Percentiles rank a stretch among this genome's conserved stretches.
Conservation (phyloP, 2,329 filamentous ascomycete genomes). For the Pseudocercospora cruenta region DNA sequence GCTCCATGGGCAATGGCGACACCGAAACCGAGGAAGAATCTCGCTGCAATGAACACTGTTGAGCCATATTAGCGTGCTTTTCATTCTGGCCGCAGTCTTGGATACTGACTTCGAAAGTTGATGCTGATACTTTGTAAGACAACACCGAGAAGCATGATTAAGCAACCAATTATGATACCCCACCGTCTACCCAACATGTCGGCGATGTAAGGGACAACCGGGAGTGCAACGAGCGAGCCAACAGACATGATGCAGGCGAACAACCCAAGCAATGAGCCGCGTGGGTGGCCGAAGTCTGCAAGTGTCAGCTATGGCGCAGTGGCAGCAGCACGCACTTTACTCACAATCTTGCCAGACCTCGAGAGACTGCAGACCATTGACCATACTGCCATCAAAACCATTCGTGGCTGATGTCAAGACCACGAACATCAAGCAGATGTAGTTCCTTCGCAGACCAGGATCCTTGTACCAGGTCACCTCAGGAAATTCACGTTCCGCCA, state of each 20-base stretch:
- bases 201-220: conserved; percentile 53
- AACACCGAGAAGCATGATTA: conserved; percentile 52
- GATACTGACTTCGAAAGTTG: conserved; percentile 39
- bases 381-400: conserved; percentile 56
- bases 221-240: conserved; percentile 53
- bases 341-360: conserved; percentile 48
- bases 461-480: conserved; percentile 41
- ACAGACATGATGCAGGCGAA: conserved; percentile 55
- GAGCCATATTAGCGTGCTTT: background rate
- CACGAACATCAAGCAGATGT: conserved; percentile 40
- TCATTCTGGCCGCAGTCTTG: background rate
- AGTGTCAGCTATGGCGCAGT: background rate
- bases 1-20: conserved; percentile 45
- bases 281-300: conserved; percentile 37
- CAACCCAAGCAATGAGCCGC: conserved; percentile 46
- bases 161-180: conserved; percentile 52
- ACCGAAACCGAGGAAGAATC: conserved; percentile 45
- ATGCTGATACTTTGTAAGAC: conserved; percentile 46
- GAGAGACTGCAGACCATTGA: conserved; percentile 56
- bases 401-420: conserved; percentile 46
- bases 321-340: conserved; percentile 14
- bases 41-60: conserved; percentile 49
- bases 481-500: conserved; percentile 37
- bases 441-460: conserved; percentile 36
- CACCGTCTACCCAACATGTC: conserved; percentile 53